Base-by-base conservation (phyloP, 352 stramenopile species). In the Globisporangium perplexum region DNA sequence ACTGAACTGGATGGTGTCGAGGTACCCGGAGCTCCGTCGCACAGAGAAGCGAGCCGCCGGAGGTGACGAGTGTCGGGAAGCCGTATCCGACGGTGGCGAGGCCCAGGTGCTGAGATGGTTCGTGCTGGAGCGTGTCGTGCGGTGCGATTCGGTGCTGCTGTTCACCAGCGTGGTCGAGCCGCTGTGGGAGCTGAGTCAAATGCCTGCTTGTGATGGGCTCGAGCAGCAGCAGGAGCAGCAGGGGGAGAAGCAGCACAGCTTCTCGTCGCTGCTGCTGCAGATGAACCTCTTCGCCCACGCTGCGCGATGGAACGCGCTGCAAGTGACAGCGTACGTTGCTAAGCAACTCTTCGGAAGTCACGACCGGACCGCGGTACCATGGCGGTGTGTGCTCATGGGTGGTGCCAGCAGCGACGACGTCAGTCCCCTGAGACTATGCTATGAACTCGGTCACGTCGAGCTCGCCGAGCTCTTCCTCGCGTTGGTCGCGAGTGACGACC, bases 231-330 rank as follows among this genome's bases (percentile, higher is more conserved):
- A 42, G 36, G 12, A 42, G 36, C 36, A 46, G 6, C 18, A 22
- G 20, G 10, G 17, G 0, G 47, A 15, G 3, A 8, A 1, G 18
- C 24, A 18, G 14, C 18, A 23, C 26, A 31, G 26, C 17, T 15
- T 36, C 22, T 18, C 38, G 38, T 7, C 38, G 7, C 6, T 43
- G 38, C 26, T 60, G 1, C 23, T 45, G 15, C 12, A 30, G 0
- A 44, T 31, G 0, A 12, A 4, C 2, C 23, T 74, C 12, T 30
- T 81, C 18, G 55, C 66, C 20, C 18, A 30, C 10, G 51, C 71
- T 12, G 66, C 58, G 7, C 60, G 60, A 5, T 83, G 66, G 66
- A 81, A 84, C 56, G 66, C 71, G 6, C 14, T 69, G 28, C 26
- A n/a, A 1, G 18, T 80, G 4, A 42, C 50, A 7, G 45, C 26